Conservation (phyloP, 2,329 filamentous ascomycete species). For the Chalara sp. region DNA sequence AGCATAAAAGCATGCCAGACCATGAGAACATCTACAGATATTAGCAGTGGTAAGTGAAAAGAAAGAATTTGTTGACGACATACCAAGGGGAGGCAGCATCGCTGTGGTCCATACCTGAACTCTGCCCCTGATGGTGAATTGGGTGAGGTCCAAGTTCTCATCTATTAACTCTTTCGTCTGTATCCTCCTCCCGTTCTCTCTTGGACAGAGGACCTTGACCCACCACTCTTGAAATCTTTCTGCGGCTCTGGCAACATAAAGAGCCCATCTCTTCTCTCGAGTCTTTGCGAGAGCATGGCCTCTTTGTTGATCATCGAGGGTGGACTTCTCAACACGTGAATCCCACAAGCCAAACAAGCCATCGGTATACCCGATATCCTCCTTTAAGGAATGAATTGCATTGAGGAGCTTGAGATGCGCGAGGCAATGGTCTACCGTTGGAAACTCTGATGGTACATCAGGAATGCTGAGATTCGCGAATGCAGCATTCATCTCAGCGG, state of each 20-base stretch:
- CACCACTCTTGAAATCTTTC: conserved; percentile 64
- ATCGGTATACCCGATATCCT: conserved; percentile 58
- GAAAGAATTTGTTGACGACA: conserved; percentile 11
- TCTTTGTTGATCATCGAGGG: conserved; percentile 25
- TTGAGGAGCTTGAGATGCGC: conserved; percentile 69
- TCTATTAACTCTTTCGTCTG: conserved; percentile 15
- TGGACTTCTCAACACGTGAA: conserved; percentile 13
- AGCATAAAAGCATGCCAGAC: conserved; percentile 76
- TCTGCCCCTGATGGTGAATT: conserved; percentile 7
- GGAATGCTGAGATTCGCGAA: conserved; percentile 34
- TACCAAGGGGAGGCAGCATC: conserved; percentile 49
- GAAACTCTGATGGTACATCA: conserved; percentile 22
- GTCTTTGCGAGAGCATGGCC: conserved; percentile 41
- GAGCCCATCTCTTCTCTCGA: conserved; percentile 65
- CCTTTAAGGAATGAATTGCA: conserved; percentile 59
- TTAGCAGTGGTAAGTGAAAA: conserved; percentile 2
- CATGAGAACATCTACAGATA: conserved; percentile 60
- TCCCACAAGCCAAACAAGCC: conserved; percentile 61
- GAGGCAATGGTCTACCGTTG: conserved; percentile 52
- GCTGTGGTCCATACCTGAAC: conserved; percentile 26
- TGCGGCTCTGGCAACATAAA: conserved; percentile 61
- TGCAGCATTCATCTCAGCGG: conserved; percentile 23
- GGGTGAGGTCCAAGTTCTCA: not conserved
- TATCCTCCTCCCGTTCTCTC: conserved; percentile 16
- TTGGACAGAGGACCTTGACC: conserved; percentile 26